Evolutionary conservation across 805 yeast genomes (phyloP).

Genomic region (Candida loeiensis): DNA sequence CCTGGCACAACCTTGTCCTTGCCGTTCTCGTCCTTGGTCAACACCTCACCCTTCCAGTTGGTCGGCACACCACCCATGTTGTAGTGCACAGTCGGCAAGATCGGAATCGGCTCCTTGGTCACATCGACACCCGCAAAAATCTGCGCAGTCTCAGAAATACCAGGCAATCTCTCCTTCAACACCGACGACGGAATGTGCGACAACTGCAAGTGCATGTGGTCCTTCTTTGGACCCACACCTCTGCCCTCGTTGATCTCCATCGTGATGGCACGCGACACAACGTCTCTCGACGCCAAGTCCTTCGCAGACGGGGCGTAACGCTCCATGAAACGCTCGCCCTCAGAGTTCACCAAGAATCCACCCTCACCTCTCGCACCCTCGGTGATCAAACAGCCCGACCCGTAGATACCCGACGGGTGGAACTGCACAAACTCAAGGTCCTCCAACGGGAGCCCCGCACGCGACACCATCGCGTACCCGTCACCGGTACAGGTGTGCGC

Average conservation of each 20-base stretch:
- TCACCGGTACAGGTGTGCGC: slow-evolving; percentile 99
- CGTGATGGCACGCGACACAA: slow-evolving; percentile 96
- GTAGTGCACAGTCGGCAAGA: slow-evolving; percentile 96
- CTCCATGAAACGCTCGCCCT: slow-evolving; percentile 99
- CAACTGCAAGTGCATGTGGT: slow-evolving; percentile 92
- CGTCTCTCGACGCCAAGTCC: slow-evolving; percentile 98
- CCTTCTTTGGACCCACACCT: slow-evolving; percentile 96
- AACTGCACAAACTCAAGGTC: slow-evolving; percentile 97
- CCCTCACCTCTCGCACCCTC: slow-evolving; percentile 99
- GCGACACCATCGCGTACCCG: slow-evolving; percentile 95
- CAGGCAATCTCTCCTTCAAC: slow-evolving; percentile 93
- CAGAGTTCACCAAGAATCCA: slow-evolving; percentile 91
- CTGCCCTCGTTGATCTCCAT: slow-evolving; percentile 98
- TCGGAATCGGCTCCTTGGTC: slow-evolving; percentile 98
- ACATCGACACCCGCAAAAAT: slow-evolving; percentile 99
- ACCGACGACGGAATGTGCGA: slow-evolving; percentile 91
- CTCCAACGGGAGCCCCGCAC: slow-evolving; percentile 97
- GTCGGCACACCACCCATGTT: slow-evolving; percentile 99
- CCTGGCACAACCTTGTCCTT: slow-evolving; percentile 92
- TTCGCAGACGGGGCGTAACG: slow-evolving; percentile 98
- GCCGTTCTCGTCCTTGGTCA: slow-evolving; percentile 79
- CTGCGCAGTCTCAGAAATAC: slow-evolving; percentile 97
- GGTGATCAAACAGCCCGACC: slow-evolving; percentile 97
- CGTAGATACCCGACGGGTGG: slow-evolving; percentile 99
- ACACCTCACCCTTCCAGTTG: slow-evolving; percentile 92